phyloP scores from a whole-genome alignment of 805 yeast genomes.

The Suhomyces sp. region DNA sequence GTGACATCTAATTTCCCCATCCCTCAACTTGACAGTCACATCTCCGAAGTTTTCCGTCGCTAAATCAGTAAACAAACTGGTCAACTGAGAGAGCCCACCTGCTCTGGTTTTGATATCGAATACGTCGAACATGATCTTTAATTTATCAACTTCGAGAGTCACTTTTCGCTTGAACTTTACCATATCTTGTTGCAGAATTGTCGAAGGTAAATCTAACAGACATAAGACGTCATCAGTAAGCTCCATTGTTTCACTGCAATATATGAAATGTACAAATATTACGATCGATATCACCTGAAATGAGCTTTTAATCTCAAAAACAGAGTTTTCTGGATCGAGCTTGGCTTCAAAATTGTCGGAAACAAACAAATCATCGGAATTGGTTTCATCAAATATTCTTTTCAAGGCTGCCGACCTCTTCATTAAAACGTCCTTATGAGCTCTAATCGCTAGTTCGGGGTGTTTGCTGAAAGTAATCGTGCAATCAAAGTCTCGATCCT shows the following conservation, averaged over 20 bases:
- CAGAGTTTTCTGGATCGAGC: slow-evolving; percentile 12
- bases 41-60: slow-evolving; percentile 28
- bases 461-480: slow-evolving; percentile 21
- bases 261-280: slow-evolving; percentile 42
- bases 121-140: slow-evolving; percentile 7
- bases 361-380: slow-evolving; percentile 16
- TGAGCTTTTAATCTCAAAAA: slow-evolving; percentile 19
- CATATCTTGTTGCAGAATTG: background rate
- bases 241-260: slow-evolving; percentile 18
- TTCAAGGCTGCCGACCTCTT: slow-evolving; percentile 28
- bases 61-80: background rate
- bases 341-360: slow-evolving; percentile 24
- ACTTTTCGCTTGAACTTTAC: background rate
- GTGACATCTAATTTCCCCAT: slow-evolving; percentile 47
- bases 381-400: slow-evolving; percentile 19
- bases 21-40: slow-evolving; percentile 43
- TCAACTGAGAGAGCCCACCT: background rate
- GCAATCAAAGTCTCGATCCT: slow-evolving; percentile 35
- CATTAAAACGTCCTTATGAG: slow-evolving; percentile 31
- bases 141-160: slow-evolving; percentile 8
- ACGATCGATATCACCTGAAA: slow-evolving; percentile 38
- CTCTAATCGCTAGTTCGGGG: slow-evolving; percentile 28
- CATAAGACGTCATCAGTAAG: slow-evolving; percentile 2
- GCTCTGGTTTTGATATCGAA: background rate
- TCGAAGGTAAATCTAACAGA: background rate